Evolutionary conservation across 768 basidiomycete species (phyloP).

Genomic region (Phanerochaete carnosa): DNA sequence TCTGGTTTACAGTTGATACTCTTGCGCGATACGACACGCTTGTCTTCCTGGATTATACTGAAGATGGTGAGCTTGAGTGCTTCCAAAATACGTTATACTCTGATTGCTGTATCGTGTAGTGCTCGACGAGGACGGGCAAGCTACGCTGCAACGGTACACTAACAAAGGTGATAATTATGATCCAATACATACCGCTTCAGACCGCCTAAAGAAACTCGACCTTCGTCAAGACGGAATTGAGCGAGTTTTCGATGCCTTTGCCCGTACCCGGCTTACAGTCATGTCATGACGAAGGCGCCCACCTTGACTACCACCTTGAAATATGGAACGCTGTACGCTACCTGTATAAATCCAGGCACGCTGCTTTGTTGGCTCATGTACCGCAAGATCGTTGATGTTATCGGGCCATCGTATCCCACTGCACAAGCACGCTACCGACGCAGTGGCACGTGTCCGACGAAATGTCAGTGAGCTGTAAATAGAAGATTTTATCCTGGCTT

Average conservation of each 20-base stretch:
- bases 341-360: neutral
- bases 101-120: constrained; percentile 26
- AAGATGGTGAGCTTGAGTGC: constrained; percentile 34
- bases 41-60: constrained; percentile 43
- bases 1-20: constrained; percentile 38
- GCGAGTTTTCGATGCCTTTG: constrained; percentile 19
- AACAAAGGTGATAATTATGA: constrained; percentile 44
- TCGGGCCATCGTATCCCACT: constrained; percentile 41
- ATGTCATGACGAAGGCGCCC: constrained; percentile 31
- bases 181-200: constrained; percentile 44
- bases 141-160: constrained; percentile 40
- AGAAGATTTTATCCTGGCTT: neutral
- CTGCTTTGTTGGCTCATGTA: neutral
- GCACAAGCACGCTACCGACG: constrained; percentile 35
- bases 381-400: constrained; percentile 34
- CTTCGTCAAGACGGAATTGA: constrained; percentile 39
- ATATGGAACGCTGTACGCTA: constrained; percentile 38
- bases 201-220: constrained; percentile 37
- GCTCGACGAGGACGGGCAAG: constrained; percentile 36
- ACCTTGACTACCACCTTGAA: constrained; percentile 47
- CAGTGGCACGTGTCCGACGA: constrained; percentile 34
- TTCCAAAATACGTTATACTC: neutral
- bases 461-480: constrained; percentile 27
- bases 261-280: neutral
- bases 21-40: constrained; percentile 40